These are phyloP conservation scores for Solanum ossicruentum DNA, from an alignment of 257 asterid species.

Conservation along the genomic window DNA sequence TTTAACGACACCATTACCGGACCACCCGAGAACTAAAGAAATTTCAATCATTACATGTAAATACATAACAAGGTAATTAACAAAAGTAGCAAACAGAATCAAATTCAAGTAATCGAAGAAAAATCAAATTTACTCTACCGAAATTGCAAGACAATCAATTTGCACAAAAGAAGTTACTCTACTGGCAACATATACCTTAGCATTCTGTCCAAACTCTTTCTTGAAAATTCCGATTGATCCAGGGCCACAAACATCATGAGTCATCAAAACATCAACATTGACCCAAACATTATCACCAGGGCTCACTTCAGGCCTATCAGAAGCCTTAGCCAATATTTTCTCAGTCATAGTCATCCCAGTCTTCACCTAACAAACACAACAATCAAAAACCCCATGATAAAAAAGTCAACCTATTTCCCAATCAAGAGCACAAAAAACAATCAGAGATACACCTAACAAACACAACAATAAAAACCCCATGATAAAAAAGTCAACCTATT, in stretches of 20 bases:
- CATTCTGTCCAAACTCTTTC: slow-evolving; percentile 85
- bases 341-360: slow-evolving; percentile 93
- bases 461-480: not conserved
- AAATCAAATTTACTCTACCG: not conserved
- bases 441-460: slow-evolving; percentile 53
- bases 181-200: slow-evolving; percentile 45
- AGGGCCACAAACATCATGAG: slow-evolving; percentile 97
- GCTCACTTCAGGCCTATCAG: slow-evolving; percentile 58
- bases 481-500: not conserved
- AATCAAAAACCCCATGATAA: not conserved
- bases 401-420: not conserved
- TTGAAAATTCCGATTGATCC: slow-evolving; percentile 76
- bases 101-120: not conserved
- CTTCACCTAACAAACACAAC: slow-evolving; percentile 44
- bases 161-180: not conserved
- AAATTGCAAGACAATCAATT: not conserved
- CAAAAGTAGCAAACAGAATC: not conserved
- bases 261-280: slow-evolving; percentile 82
- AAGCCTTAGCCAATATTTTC: slow-evolving; percentile 82
- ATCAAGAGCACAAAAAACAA: not conserved
- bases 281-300: slow-evolving; percentile 98
- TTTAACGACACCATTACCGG: not conserved
- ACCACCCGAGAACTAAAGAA: not conserved
- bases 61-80: not conserved
- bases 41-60: not conserved